These are phyloP conservation scores for Scorias spongiosa DNA, from an alignment of 2,329 filamentous ascomycete genomes.

Conservation along the genomic window DNA sequence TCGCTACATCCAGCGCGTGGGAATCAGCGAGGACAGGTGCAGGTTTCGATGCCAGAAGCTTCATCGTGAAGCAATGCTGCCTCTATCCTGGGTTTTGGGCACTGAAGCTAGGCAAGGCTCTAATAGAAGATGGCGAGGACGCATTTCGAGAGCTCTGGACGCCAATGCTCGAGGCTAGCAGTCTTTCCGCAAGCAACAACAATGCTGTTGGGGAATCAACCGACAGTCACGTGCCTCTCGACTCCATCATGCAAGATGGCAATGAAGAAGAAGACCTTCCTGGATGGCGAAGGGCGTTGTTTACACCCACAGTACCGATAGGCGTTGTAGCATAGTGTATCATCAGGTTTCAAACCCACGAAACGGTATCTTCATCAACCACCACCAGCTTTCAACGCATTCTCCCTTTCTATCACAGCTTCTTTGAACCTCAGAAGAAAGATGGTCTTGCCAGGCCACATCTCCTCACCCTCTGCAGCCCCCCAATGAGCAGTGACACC, in stretches of 20 bases:
- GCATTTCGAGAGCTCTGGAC: constrained; percentile 14
- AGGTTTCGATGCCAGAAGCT: constrained; percentile 2
- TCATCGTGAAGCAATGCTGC: constrained; percentile 20
- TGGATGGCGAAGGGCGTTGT: constrained; percentile 4
- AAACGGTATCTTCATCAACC: constrained; percentile 5
- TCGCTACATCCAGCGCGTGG: constrained; percentile 26
- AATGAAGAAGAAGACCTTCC: constrained; percentile 1
- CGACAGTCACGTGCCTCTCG: too few species aligned
- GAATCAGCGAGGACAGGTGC: constrained; percentile 1
- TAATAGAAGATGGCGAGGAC: constrained; percentile 15
- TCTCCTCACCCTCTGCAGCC: constrained; percentile 38
- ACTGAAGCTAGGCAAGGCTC: constrained; percentile 18
- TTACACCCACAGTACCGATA: background rate
- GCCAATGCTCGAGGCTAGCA: constrained; percentile 21
- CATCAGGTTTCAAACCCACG: background rate
- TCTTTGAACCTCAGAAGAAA: constrained; percentile 85
- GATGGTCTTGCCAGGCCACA: constrained; percentile 95
- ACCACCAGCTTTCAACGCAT: constrained; percentile 24
- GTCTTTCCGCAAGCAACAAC: constrained; percentile 1
- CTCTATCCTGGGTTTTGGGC: constrained; percentile 24
- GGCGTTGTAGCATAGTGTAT: constrained; percentile 1
- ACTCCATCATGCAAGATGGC: background rate
- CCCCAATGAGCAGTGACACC: constrained; percentile 73
- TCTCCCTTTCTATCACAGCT: constrained; percentile 86
- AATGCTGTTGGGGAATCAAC: too few species aligned